These are phyloP conservation scores for Priceomyces haplophilus DNA, from an alignment of 805 yeast genomes.

Conservation along the genomic window DNA sequence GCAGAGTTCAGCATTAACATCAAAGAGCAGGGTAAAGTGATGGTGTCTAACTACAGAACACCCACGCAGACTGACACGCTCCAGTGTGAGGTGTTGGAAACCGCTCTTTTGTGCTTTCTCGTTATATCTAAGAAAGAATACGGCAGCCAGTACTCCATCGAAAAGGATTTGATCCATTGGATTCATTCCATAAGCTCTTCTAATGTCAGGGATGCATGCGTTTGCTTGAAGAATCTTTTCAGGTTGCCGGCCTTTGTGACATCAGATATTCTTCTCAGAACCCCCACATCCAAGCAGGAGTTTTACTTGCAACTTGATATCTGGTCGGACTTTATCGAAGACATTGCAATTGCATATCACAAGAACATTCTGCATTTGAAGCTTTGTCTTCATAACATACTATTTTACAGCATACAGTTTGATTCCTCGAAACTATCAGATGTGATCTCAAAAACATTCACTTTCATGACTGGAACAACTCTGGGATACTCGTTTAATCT, in stretches of 20 bases:
- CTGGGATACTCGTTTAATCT: conserved; percentile 22
- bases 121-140: conserved; percentile 2
- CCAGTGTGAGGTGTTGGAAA: conserved; percentile 2
- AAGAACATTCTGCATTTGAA: conserved; percentile 17
- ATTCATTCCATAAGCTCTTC: conserved; percentile 29
- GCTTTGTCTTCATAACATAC: conserved; percentile 23
- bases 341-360: conserved; percentile 20
- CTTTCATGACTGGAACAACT: conserved; percentile 15
- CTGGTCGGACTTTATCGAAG: conserved; percentile 28
- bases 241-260: conserved; percentile 39
- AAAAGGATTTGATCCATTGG: conserved; percentile 24
- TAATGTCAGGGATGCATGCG: conserved; percentile 31
- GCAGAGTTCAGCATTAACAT: not conserved
- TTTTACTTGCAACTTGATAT: conserved; percentile 33
- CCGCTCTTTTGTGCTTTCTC: conserved; percentile 4
- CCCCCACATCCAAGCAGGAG: conserved; percentile 32
- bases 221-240: conserved; percentile 22
- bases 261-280: conserved; percentile 36
- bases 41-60: not conserved
- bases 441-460: conserved; percentile 17
- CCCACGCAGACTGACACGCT: not conserved
- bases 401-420: conserved; percentile 25
- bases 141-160: conserved; percentile 5
- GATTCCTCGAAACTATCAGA: conserved; percentile 19
- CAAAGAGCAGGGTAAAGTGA: not conserved